phyloP scores from a whole-genome alignment of 495 filamentous ascomycete genomes.

The Trichoderma asperelloides region DNA sequence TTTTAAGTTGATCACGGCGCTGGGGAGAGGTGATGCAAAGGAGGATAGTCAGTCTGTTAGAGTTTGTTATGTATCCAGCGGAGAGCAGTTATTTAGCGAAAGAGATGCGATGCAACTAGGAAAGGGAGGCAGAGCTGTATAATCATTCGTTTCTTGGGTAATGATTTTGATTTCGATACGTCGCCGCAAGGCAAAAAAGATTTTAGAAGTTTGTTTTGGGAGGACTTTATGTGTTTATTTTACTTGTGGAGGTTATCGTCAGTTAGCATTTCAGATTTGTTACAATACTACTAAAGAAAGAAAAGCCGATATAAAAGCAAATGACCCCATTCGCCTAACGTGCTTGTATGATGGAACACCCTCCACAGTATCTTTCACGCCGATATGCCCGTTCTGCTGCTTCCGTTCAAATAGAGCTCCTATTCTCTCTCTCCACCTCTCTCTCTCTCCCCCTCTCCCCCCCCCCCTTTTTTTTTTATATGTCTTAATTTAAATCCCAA shows the following conservation, averaged over 20 bases:
- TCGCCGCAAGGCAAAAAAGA: neutral
- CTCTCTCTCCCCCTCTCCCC: too few species aligned
- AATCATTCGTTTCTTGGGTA: conserved; percentile 2
- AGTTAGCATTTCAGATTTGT: neutral
- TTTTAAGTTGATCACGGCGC: neutral
- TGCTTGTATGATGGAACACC: too few species aligned
- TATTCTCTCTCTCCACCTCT: too few species aligned
- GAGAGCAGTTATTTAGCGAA: neutral
- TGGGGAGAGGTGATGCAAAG: neutral
- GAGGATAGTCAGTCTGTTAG: neutral
- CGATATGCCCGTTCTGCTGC: too few species aligned
- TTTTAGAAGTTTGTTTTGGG: neutral
- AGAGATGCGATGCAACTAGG: neutral
- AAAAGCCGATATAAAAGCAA: too few species aligned
- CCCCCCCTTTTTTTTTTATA: too few species aligned
- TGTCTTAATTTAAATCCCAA: too few species aligned
- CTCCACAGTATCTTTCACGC: too few species aligned
- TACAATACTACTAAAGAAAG: neutral
- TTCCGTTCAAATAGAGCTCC: too few species aligned
- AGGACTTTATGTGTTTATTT: neutral
- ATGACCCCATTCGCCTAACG: too few species aligned
- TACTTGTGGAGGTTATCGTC: neutral
- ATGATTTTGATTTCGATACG: conserved; percentile 4
- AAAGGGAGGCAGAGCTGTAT: neutral
- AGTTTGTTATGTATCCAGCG: neutral